phyloP scores from a whole-genome alignment of 2,329 filamentous ascomycete genomes.

The Xylariales sp. region DNA sequence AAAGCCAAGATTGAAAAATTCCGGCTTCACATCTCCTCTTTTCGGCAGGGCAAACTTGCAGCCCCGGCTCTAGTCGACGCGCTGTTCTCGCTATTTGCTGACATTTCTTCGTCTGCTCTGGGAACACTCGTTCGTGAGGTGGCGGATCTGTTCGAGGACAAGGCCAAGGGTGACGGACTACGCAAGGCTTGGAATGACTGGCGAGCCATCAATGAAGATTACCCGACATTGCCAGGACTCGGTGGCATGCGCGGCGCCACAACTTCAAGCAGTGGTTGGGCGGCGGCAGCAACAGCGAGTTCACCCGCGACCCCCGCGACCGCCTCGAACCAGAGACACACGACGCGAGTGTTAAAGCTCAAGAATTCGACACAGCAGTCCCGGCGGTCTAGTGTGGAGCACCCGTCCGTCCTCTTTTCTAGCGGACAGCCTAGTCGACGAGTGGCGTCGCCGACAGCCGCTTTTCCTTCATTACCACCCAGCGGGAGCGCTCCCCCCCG shows the following conservation, averaged over 20 bases:
- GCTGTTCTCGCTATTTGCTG: constrained; percentile 85
- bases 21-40: constrained; percentile 82
- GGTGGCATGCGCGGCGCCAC: constrained; percentile 73
- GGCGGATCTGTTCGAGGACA: constrained; percentile 90
- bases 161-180: constrained; percentile 76
- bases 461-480: constrained; percentile 49
- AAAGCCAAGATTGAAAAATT: constrained; percentile 79
- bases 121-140: constrained; percentile 92
- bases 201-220: constrained; percentile 96
- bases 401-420: constrained; percentile 38
- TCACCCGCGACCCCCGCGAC: constrained; percentile 51
- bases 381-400: constrained; percentile 48
- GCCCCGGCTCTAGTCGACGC: constrained; percentile 84
- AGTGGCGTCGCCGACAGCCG: constrained; percentile 35
- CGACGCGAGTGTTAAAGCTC: constrained; percentile 66
- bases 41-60: constrained; percentile 74
- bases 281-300: constrained; percentile 63
- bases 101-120: constrained; percentile 81
- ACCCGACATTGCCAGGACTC: constrained; percentile 84
- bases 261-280: constrained; percentile 69
- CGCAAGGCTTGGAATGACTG: constrained; percentile 93
- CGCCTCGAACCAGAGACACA: constrained; percentile 60
- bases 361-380: constrained; percentile 63
- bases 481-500: constrained; percentile 34
- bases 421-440: constrained; percentile 30